phyloP scores from a whole-genome alignment of 148 eudicot species.

The Rhododendron williamsianum region DNA sequence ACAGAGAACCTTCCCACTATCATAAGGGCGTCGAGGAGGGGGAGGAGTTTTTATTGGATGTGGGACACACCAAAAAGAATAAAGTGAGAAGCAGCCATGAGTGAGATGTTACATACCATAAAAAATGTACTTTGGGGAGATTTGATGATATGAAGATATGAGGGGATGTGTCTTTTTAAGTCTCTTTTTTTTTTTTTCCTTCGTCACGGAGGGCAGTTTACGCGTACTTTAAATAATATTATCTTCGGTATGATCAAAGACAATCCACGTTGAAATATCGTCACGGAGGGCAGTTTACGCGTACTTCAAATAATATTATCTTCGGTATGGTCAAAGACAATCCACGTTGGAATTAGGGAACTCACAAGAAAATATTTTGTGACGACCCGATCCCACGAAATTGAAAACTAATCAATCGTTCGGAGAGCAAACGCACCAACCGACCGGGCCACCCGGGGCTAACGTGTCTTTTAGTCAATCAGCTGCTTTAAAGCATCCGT shows the following conservation, averaged over 20 bases:
- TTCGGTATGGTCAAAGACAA: background rate
- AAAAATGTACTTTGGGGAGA: constrained; percentile 8
- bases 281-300: background rate
- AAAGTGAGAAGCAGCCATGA: background rate
- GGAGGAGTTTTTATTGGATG: constrained; percentile 13
- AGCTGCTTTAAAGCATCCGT: constrained; percentile 6
- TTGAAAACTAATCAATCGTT: background rate
- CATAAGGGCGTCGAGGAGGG: constrained; percentile 16
- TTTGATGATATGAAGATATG: background rate
- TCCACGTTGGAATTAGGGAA: background rate
- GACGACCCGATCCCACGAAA: background rate
- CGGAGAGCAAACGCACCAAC: background rate
- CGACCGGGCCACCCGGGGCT: background rate
- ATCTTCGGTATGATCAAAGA: background rate
- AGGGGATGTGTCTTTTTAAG: background rate
- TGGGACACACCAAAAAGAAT: constrained; percentile 12
- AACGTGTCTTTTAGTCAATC: constrained; percentile 8
- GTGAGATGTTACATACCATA: background rate
- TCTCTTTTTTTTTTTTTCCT: background rate
- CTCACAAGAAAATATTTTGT: background rate
- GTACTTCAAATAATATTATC: background rate
- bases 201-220: background rate
- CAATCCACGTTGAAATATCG: too few relatives aligned
- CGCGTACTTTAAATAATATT: background rate
- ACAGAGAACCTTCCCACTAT: constrained; percentile 31